Percentiles rank a stretch among this genome's conserved stretches.
Evolutionary conservation across 2,329 filamentous ascomycete genomes (phyloP).

Genomic region (Aquanectria penicillioides): DNA sequence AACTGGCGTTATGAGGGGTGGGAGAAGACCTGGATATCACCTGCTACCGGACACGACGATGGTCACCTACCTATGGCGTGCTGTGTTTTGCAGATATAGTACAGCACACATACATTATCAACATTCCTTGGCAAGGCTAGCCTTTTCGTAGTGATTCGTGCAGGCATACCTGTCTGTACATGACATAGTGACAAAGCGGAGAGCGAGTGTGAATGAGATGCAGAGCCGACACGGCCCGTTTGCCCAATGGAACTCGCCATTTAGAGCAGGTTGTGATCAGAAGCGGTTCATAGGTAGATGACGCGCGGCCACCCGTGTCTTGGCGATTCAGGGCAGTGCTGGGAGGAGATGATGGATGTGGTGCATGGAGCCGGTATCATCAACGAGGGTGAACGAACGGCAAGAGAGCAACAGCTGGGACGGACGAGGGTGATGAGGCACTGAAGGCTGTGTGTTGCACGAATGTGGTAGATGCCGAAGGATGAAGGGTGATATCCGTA

Average conservation of each 20-base stretch:
- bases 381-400: no score
- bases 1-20: constrained; percentile 5
- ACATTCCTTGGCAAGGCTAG: not conserved
- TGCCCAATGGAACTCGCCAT: no score
- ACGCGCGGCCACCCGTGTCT: not conserved
- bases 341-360: not conserved
- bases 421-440: no score
- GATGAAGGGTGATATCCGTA: no score
- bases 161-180: not conserved
- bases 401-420: no score
- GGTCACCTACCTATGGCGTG: constrained; percentile 7
- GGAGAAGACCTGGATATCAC: constrained; percentile 8
- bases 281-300: not conserved
- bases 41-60: constrained; percentile 6
- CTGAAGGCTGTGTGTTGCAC: no score
- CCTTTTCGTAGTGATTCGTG: no score
- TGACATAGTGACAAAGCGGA: not conserved
- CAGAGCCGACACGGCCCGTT: no score
- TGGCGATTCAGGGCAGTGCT: not conserved
- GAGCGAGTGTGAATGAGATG: no score
- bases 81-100: not conserved
- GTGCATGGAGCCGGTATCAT: no score
- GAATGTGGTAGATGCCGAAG: no score
- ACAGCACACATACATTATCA: not conserved
- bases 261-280: not conserved